Conservation (phyloP, 2,329 filamentous ascomycete genomes). For the Fusarium neocosmosporiellum region DNA sequence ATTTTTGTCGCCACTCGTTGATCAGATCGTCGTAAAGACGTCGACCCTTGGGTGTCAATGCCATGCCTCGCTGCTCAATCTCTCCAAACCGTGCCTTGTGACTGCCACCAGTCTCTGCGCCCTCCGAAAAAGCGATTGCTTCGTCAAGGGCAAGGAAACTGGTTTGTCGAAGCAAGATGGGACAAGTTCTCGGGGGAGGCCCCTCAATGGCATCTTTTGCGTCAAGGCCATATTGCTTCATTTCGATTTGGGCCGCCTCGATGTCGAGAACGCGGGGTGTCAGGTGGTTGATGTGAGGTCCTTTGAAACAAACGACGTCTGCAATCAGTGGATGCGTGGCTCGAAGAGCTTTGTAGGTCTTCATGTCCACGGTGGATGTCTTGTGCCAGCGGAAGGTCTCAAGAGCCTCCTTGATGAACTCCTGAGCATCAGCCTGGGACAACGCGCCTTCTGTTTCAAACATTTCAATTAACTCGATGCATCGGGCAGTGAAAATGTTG, state of each 20-base stretch:
- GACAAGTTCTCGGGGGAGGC: slow-evolving; percentile 55
- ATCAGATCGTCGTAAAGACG: slow-evolving; percentile 57
- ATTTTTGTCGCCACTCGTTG: slow-evolving; percentile 2
- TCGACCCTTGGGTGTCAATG: slow-evolving; percentile 57
- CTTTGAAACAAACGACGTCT: slow-evolving; percentile 55
- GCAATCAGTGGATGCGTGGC: slow-evolving; percentile 54
- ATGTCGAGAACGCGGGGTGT: slow-evolving; percentile 17
- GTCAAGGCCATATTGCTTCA: not conserved
- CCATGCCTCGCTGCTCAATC: slow-evolving; percentile 62
- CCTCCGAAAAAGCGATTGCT: slow-evolving; percentile 50
- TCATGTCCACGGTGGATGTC: slow-evolving; percentile 19
- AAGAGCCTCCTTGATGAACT: slow-evolving; percentile 20
- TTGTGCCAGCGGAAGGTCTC: slow-evolving; percentile 34
- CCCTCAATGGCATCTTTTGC: slow-evolving; percentile 59
- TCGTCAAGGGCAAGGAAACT: slow-evolving; percentile 64
- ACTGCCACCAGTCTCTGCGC: not conserved
- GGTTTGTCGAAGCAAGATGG: slow-evolving; percentile 62
- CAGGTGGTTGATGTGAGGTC: slow-evolving; percentile 26
- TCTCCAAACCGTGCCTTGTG: slow-evolving; percentile 62
- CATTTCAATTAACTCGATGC: slow-evolving; percentile 52
- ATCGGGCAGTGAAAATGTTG: slow-evolving; percentile 13
- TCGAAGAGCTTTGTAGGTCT: slow-evolving; percentile 27
- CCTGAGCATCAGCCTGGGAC: not conserved
- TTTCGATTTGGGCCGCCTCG: not conserved
- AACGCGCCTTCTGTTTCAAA: not conserved